A percentile compares a stretch with the other conserved stretches of the same genome.
Conservation (phyloP, 2,329 filamentous ascomycete genomes). For the Xylariaceae sp. region DNA sequence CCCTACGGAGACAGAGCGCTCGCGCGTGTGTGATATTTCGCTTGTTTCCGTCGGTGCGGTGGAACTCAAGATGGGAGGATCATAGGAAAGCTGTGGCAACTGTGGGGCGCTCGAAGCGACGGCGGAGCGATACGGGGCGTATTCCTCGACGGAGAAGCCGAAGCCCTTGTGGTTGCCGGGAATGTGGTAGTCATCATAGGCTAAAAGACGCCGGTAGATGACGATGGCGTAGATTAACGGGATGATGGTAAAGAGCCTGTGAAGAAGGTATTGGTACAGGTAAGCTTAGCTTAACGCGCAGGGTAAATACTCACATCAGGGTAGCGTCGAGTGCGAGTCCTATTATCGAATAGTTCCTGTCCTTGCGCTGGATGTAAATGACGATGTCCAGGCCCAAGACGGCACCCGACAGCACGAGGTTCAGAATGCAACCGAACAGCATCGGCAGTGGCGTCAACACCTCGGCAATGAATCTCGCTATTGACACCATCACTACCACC, state of each 20-base stretch:
- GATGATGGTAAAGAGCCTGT: slow-evolving; percentile 39
- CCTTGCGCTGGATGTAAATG: slow-evolving; percentile 42
- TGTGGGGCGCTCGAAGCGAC: slow-evolving; percentile 2
- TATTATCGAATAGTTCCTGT: slow-evolving; percentile 44
- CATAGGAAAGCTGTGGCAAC: slow-evolving; percentile 21
- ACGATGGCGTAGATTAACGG: slow-evolving; percentile 43
- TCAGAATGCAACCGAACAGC: slow-evolving; percentile 47
- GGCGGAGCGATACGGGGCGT: slow-evolving; percentile 26
- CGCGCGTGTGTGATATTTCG: slow-evolving; percentile 9
- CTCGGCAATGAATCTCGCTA: slow-evolving; percentile 44
- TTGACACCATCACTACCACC: slow-evolving; percentile 43
- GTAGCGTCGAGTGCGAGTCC: slow-evolving; percentile 45
- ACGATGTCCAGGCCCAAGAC: slow-evolving; percentile 49
- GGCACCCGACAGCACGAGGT: slow-evolving; percentile 42
- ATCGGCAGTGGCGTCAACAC: slow-evolving; percentile 51
- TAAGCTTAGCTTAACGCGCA: neutral
- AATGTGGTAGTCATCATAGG: slow-evolving; percentile 47
- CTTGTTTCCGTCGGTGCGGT: neutral
- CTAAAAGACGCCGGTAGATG: slow-evolving; percentile 43
- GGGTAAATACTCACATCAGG: slow-evolving; percentile 41
- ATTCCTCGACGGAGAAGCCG: slow-evolving; percentile 37
- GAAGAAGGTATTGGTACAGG: neutral
- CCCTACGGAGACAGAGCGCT: slow-evolving; percentile 22
- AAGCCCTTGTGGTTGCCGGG: slow-evolving; percentile 46
- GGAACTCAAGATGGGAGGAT: slow-evolving; percentile 20